Base-by-base conservation (phyloP, 495 filamentous ascomycete species). In the Lindgomyces ingoldianus region DNA sequence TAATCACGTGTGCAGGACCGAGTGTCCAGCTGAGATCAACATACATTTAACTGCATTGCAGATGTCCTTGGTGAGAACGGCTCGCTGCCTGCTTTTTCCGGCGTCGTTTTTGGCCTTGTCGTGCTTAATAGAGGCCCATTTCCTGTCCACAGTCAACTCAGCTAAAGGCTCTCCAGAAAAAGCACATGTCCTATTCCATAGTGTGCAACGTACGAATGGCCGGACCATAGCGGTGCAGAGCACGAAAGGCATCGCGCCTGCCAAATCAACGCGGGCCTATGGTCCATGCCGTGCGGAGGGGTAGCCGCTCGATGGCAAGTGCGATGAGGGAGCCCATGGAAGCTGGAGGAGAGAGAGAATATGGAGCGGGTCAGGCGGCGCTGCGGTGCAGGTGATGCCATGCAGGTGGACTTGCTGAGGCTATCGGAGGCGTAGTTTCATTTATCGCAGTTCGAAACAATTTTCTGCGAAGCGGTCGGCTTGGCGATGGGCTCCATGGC, bases 91-190 rank as follows among this genome's bases (percentile, higher is more conserved):
- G 57, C 74, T 83, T 70, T 84, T 88, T 66, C 79, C 80, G 12
- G 73, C 74, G 76, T 97, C 93, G 64, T 85, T 85, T 67, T 85
- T 88, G 41, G 84, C 90, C 75, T 99, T 99, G 77, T 93, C 90
- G 73, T 99, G 95, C 67, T 86, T 89, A 76, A 97, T 97, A 65
- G 93, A 94, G 36, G 91, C 90, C 94, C 94, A 99, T 73, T 89
- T 86, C 74, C 85, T 96, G 76, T 96, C 91, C 92, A 46, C 89
- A 89, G 81, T 81, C 41, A 58, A 58, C 47, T 56, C n/a, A n/a
- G n/a, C n/a, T n/a, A n/a, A 21, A 27, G 81, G 78, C 21, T 22
- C 46, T 49, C 21, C 22, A 21, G 2, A 25, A 4, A 24, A 19
- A 4, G 18, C 18, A 49, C 27, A 49, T 14, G 46, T 41, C 9